Conservation (phyloP, 2,329 filamentous ascomycete species). For the Xylaria sp. region DNA sequence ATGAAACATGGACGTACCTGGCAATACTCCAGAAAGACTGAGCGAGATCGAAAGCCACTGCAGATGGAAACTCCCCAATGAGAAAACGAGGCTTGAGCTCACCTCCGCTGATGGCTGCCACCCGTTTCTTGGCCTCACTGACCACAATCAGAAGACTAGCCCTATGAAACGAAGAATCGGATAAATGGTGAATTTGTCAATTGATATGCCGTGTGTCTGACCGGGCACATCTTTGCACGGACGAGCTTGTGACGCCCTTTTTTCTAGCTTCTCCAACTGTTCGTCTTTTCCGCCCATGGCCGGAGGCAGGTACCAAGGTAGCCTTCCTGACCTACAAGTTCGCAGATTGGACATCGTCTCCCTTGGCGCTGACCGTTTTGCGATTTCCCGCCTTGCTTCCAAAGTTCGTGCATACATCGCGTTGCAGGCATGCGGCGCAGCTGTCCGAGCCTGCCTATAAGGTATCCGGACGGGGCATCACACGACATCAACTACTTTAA, state of each 20-base stretch:
- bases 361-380: slow-evolving; percentile 21
- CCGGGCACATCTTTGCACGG: background rate
- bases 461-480: slow-evolving; percentile 21
- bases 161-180: background rate
- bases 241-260: background rate
- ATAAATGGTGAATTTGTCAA: slow-evolving; percentile 14
- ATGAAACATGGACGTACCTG: slow-evolving; percentile 31
- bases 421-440: slow-evolving; percentile 30
- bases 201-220: slow-evolving; percentile 3
- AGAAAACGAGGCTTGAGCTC: slow-evolving; percentile 19
- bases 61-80: slow-evolving; percentile 10
- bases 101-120: slow-evolving; percentile 30
- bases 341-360: slow-evolving; percentile 15
- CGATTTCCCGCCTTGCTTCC: slow-evolving; percentile 16
- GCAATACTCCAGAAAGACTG: slow-evolving; percentile 23
- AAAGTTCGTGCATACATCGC: slow-evolving; percentile 3
- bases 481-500: slow-evolving; percentile 23
- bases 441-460: slow-evolving; percentile 21
- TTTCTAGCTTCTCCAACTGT: slow-evolving; percentile 4
- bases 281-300: background rate
- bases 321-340: slow-evolving; percentile 11
- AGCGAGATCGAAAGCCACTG: slow-evolving; percentile 7
- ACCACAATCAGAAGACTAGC: slow-evolving; percentile 4
- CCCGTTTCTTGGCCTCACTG: slow-evolving; percentile 23
- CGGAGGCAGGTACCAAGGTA: background rate